phyloP scores from a whole-genome alignment of 345 rosid species.

The Kernera saxatilis region DNA sequence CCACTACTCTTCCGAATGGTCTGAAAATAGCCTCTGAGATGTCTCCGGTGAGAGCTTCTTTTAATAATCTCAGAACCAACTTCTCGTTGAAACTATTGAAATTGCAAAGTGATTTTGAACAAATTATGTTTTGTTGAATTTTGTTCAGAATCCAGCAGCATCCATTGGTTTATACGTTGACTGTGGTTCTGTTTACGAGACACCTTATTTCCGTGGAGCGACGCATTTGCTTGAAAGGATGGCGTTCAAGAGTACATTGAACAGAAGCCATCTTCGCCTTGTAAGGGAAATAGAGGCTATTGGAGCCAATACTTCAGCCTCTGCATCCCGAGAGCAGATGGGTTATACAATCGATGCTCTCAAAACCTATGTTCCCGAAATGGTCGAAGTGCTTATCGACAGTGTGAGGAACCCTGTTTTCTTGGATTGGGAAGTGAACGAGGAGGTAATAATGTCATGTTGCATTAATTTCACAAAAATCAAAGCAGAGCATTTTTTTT shows the following conservation, averaged over 20 bases:
- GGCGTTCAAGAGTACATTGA: slow-evolving; percentile 86
- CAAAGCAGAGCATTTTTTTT: neutral
- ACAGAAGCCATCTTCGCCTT: slow-evolving; percentile 70
- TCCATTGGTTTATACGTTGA: slow-evolving; percentile 75
- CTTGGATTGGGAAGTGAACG: slow-evolving; percentile 89
- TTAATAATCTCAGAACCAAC: neutral
- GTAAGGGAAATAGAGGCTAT: slow-evolving; percentile 85
- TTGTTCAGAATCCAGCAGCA: slow-evolving; percentile 63
- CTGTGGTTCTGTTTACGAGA: slow-evolving; percentile 71
- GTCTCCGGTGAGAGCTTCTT: slow-evolving; percentile 37
- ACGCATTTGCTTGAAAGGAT: slow-evolving; percentile 81
- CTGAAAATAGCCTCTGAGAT: slow-evolving; percentile 49
- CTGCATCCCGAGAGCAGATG: slow-evolving; percentile 86
- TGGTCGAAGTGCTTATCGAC: slow-evolving; percentile 87
- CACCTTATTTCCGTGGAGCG: slow-evolving; percentile 59
- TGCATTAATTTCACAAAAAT: neutral
- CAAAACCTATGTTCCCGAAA: slow-evolving; percentile 79
- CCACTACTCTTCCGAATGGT: slow-evolving; percentile 68
- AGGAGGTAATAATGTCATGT: slow-evolving; percentile 43
- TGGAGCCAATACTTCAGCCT: slow-evolving; percentile 69
- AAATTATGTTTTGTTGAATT: slow-evolving; percentile 13
- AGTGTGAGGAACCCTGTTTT: slow-evolving; percentile 86
- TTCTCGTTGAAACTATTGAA: neutral
- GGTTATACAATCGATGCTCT: slow-evolving; percentile 86
- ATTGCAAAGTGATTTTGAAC: slow-evolving; percentile 17